phyloP scores from a whole-genome alignment of 768 basidiomycete genomes.

The Suillus lakei region DNA sequence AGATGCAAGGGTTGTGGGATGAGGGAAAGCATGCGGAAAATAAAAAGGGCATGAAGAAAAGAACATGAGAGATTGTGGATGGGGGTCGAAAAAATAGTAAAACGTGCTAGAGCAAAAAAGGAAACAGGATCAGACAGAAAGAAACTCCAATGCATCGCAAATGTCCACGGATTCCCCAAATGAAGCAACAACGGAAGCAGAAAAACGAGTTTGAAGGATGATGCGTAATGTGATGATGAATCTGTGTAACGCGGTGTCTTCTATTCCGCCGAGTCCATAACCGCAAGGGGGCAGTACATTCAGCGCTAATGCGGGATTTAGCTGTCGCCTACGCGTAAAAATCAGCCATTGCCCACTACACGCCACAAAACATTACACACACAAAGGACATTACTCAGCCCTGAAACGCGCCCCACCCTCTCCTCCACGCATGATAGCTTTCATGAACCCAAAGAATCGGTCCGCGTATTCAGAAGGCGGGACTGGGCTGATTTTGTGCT shows the following conservation, averaged over 20 bases:
- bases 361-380: neutral
- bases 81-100: neutral
- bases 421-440: conserved; percentile 83
- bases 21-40: neutral
- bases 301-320: neutral
- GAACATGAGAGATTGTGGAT: neutral
- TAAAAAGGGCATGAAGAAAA: neutral
- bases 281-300: neutral
- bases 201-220: neutral
- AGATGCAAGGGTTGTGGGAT: conserved; percentile 4
- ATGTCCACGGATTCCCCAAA: neutral
- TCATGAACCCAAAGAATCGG: conserved; percentile 88
- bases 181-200: conserved; percentile 1
- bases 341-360: neutral
- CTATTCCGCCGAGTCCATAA: neutral
- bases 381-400: conserved; percentile 35
- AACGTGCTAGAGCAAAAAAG: neutral
- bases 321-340: neutral
- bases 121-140: neutral
- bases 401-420: conserved; percentile 63
- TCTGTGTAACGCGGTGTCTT: neutral
- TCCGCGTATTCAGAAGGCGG: conserved; percentile 86
- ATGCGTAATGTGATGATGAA: neutral
- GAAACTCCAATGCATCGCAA: conserved; percentile 5
- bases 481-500: conserved; percentile 97